Evolutionary conservation across 148 eudicot genomes (phyloP), one percentile per base, ranked within the genome.

Genomic region (Vaccinium myrtillus): DNA sequence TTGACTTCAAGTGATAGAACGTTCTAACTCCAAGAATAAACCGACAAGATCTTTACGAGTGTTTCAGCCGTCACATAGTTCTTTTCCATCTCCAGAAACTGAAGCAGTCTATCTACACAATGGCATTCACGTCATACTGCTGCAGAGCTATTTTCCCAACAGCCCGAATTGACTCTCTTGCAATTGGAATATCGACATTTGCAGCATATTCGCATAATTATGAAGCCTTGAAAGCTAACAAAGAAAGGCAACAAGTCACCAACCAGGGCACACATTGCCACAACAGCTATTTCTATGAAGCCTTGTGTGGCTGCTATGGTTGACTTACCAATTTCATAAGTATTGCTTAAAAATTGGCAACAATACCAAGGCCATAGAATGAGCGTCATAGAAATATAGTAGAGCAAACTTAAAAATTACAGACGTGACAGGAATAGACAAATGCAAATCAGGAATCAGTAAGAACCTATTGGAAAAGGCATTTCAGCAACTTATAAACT

Each of bases 91-190:
- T 97, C 99, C 83, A 97, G 89, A 91, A 97, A 97, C 91, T 97
- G 99, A 86, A 97, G 99, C 86, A 97, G 91, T 85, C 99, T 90
- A 86, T 97, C 98, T 78, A 97, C 32, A 32, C 99, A 89, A 97
- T 97, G 74, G 99, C 99, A 93, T 97, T 97, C 55, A 97, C 99
- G 82, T 97, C 99, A 90, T 94, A 97, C 91, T 97, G 99, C 90
- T 97, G 98, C 83, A 97, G 81, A 16, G 99, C 99, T 85, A 97
- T 95, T 91, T 97, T 97, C 50, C 99, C 99, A 85, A 97, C 99
- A 87, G 99, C 99, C 70, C 99, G 91, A 58, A 97, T 97, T 21
- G 99, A 97, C 88, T 97, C 98, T 84, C 98, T 94, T 61, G 99
- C 98, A 81, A 97, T 97, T 11, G 98, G 94, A 84, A 97, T 90